These are phyloP conservation scores for Chlamydomonas reinhardtii DNA, from an alignment of 163 green algal species.

Conservation along the genomic window DNA sequence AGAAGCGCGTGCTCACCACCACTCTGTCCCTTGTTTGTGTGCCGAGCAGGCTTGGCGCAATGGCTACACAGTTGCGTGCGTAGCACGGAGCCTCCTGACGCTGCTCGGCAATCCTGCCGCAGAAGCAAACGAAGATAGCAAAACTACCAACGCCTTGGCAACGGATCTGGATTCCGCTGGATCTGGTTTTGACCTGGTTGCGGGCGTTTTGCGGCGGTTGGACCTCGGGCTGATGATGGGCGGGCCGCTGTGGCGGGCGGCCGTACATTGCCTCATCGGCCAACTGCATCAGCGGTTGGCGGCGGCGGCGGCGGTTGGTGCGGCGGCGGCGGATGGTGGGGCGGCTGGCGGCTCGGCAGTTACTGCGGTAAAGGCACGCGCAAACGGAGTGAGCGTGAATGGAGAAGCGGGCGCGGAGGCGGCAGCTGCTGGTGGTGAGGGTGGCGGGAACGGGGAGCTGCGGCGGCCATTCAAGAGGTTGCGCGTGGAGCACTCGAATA, in stretches of 20 bases:
- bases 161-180: too few relatives aligned
- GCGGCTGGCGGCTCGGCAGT: too few relatives aligned
- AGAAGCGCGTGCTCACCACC: too few relatives aligned
- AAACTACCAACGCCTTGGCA: too few relatives aligned
- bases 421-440: neutral
- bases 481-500: neutral
- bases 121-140: too few relatives aligned
- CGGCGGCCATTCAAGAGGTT: neutral
- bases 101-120: too few relatives aligned
- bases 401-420: neutral
- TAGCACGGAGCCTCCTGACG: constrained; percentile 23
- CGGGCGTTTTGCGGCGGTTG: constrained; percentile 66
- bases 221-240: constrained; percentile 88
- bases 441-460: neutral
- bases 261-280: constrained; percentile 6
- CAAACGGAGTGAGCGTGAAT: too few relatives aligned
- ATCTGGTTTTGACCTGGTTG: neutral
- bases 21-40: too few relatives aligned
- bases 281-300: neutral
- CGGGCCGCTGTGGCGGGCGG: constrained; percentile 54
- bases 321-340: neutral
- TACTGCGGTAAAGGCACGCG: too few relatives aligned
- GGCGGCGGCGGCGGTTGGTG: neutral
- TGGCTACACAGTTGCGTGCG: constrained; percentile 68
- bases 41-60: constrained; percentile 81